Conservation (phyloP, 129 eudicot genomes). For the Smallanthus sonchifolius region DNA sequence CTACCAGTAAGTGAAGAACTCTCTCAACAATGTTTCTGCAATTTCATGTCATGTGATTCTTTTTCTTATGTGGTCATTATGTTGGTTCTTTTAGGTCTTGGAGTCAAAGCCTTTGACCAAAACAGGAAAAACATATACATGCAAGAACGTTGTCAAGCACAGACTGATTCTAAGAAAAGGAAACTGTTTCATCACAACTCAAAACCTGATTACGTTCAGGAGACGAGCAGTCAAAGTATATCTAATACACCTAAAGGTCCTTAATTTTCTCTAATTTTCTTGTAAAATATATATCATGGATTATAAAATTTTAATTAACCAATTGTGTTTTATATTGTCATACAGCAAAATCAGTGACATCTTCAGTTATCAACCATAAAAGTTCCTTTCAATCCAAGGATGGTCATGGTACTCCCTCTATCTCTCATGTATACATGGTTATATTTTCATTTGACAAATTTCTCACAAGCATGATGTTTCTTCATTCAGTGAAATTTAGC, state of each 20-base stretch:
- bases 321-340: not conserved
- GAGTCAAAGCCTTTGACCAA: slow-evolving; percentile 40
- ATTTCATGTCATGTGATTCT: not conserved
- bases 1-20: slow-evolving; percentile 50
- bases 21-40: not conserved
- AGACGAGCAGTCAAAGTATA: slow-evolving; percentile 71
- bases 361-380: slow-evolving; percentile 39
- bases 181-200: slow-evolving; percentile 44
- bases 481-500: slow-evolving; percentile 70
- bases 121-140: slow-evolving; percentile 45
- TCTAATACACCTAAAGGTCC: slow-evolving; percentile 67
- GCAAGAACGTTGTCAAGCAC: slow-evolving; percentile 41
- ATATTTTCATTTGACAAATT: not conserved
- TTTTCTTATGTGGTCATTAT: not conserved
- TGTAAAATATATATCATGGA: not conserved
- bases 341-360: slow-evolving; percentile 45
- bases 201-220: slow-evolving; percentile 47
- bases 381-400: slow-evolving; percentile 40
- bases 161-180: slow-evolving; percentile 56
- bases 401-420: slow-evolving; percentile 44
- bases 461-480: slow-evolving; percentile 32
- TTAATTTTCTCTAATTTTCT: not conserved
- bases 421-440: not conserved
- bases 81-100: slow-evolving; percentile 40
- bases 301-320: slow-evolving; percentile 5